Conservation (phyloP, 75 land plant species). For the Cupressus sempervirens region DNA sequence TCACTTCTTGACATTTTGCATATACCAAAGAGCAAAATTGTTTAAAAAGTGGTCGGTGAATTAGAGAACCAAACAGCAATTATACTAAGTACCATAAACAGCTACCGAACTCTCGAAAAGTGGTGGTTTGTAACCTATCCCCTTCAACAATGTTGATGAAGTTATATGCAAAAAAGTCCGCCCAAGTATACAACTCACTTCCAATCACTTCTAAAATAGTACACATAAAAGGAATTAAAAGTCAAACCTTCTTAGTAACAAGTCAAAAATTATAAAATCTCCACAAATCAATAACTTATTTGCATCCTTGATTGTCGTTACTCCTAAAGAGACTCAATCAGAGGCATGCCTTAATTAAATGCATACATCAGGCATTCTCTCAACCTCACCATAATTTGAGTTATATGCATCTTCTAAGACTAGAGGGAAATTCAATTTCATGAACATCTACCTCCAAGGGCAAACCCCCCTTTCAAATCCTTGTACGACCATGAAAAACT, state of each 20-base stretch:
- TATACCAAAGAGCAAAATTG: neutral
- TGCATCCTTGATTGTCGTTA: neutral
- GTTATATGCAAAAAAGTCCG: neutral
- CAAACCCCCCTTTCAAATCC: neutral
- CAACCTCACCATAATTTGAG: neutral
- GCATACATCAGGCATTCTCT: neutral
- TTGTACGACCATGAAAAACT: neutral
- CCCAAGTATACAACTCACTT: neutral
- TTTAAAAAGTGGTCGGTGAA: neutral
- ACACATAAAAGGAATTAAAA: neutral
- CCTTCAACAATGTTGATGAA: neutral
- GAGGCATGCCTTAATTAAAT: neutral
- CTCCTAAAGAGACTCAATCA: neutral
- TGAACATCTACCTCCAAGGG: neutral
- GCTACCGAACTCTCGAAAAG: neutral
- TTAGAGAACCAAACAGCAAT: neutral
- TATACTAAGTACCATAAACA: neutral
- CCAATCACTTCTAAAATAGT: neutral
- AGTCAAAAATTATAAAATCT: neutral
- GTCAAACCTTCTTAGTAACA: neutral
- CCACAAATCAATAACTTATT: neutral
- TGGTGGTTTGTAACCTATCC: neutral
- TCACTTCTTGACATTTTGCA: too few relatives aligned
- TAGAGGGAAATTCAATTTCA: too few relatives aligned
- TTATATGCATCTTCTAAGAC: neutral